These are phyloP conservation scores for Grigorovia yakushimaensis DNA, from an alignment of 805 yeast genomes.

Conservation along the genomic window DNA sequence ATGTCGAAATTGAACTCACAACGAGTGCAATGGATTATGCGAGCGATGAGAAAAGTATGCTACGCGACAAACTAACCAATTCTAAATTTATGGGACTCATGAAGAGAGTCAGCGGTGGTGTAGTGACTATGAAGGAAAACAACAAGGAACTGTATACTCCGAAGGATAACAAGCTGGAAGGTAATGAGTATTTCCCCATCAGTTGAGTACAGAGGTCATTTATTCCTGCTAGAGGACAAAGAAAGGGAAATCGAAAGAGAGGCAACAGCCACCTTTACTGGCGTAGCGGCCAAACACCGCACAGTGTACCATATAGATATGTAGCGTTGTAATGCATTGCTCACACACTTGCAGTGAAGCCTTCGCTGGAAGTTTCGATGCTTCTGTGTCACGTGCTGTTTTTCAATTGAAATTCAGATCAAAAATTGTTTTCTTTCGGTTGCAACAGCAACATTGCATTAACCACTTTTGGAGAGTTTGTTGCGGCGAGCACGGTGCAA, in stretches of 20 bases:
- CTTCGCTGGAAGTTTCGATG: not conserved
- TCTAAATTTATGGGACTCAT: conserved; percentile 25
- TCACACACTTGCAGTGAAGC: too few species aligned
- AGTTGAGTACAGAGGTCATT: conserved; percentile 6
- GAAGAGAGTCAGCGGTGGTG: conserved; percentile 25
- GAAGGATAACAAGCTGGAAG: conserved; percentile 18
- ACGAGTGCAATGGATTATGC: not conserved
- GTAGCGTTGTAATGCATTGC: too few species aligned
- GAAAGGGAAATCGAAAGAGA: too few species aligned
- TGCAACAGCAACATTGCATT: not conserved
- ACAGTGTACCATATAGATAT: too few species aligned
- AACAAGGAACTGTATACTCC: conserved; percentile 17
- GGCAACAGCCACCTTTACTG: too few species aligned
- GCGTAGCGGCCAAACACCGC: too few species aligned
- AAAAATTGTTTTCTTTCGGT: not conserved
- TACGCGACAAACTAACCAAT: conserved; percentile 10
- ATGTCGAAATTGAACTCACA: not conserved
- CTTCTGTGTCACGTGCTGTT: not conserved
- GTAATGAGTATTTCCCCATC: conserved; percentile 21
- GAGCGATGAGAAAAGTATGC: conserved; percentile 1
- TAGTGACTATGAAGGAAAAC: conserved; percentile 15
- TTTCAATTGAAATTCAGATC: not conserved
- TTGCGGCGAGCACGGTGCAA: too few species aligned
- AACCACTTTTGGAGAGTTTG: too few species aligned
- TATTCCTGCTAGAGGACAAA: too few species aligned